Evolutionary conservation across 805 yeast species (phyloP).

Genomic region (Wickerhamiella hasegawae): DNA sequence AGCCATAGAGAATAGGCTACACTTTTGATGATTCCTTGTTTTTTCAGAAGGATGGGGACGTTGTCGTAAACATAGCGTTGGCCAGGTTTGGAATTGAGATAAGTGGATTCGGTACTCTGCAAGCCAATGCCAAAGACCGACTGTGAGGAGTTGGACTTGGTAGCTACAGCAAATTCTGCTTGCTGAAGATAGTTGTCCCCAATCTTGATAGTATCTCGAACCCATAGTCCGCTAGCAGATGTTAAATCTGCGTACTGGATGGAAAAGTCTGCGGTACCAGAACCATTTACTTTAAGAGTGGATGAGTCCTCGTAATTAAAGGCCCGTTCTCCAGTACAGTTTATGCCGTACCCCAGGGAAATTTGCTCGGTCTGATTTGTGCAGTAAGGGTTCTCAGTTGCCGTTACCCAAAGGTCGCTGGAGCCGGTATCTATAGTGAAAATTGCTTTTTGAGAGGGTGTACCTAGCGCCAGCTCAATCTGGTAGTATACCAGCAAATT

Average conservation of each 20-base stretch:
- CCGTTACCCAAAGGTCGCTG: conserved; percentile 53
- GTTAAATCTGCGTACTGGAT: conserved; percentile 31
- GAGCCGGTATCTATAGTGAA: conserved; percentile 64
- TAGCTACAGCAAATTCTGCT: conserved; percentile 62
- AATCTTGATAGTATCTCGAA: conserved; percentile 38
- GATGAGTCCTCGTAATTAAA: conserved; percentile 1
- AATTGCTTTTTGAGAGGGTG: too few relatives aligned
- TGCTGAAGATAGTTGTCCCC: conserved; percentile 31
- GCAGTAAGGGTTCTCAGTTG: too few relatives aligned
- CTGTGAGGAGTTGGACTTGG: conserved; percentile 40
- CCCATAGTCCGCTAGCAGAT: conserved; percentile 34
- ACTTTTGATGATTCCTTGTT: conserved; percentile 26
- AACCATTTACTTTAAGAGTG: conserved; percentile 1
- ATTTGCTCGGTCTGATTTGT: too few relatives aligned
- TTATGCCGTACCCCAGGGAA: too few relatives aligned
- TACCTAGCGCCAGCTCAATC: too few relatives aligned
- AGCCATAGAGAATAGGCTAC: conserved; percentile 32
- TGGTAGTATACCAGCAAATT: too few relatives aligned
- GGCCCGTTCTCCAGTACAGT: not conserved
- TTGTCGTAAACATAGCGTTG: conserved; percentile 13
- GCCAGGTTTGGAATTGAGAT: conserved; percentile 7
- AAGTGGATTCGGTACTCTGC: conserved; percentile 18
- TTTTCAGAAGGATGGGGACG: conserved; percentile 21
- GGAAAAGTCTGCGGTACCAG: conserved; percentile 14
- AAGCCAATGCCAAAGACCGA: conserved; percentile 34